Evolutionary conservation across 805 yeast genomes (phyloP), one percentile per base, ranked within the genome.

Genomic region (Sugiyamaella lignohabitans): DNA sequence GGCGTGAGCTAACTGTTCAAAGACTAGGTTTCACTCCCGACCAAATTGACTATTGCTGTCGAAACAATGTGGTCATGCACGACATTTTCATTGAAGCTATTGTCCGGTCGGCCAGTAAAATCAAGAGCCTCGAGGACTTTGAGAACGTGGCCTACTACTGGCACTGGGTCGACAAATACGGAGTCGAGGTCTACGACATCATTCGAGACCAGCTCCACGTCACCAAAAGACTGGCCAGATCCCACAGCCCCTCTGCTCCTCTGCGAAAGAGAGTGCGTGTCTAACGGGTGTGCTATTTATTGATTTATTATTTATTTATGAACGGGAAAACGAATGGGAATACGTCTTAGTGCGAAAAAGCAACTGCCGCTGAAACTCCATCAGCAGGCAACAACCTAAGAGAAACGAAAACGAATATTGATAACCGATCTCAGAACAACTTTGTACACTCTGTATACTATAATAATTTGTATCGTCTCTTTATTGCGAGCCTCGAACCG

Each of bases 31-130:
- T 57, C 5, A 30, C 46, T 8, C 56, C 58, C 22, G 53, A 47
- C 18, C 59, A 55, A 29, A 52, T 50, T 8, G 53, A 53, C 24
- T 51, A 50, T 40, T 56, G 62, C 34, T 61, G 61, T 8, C 55
- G 61, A 11, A 49, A 59, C 43, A 56, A 60, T 16, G 58, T 60
- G 18, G 44, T 45, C n/a, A 51, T 60, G 47, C 64, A 60, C 45
- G 64, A 60, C 42, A 58, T 60, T 6, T 60, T 54, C 38, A 48
- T 60, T 23, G 64, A 60, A 37, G 53, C 57, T 19, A 60, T 60
- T 21, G 58, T 61, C 2, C 45, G 41, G 24, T 50, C 57, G 18
- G 64, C 62, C 18, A 36, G 47, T 5, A 19, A 38, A 16, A 60
- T 60, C 42, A 56, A 49, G 23, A 47, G 54, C 16, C 52, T 54